Evolutionary conservation across 2,329 filamentous ascomycete species (phyloP), one percentile per base, ranked within the genome.

Genomic region (Botrytis porri): DNA sequence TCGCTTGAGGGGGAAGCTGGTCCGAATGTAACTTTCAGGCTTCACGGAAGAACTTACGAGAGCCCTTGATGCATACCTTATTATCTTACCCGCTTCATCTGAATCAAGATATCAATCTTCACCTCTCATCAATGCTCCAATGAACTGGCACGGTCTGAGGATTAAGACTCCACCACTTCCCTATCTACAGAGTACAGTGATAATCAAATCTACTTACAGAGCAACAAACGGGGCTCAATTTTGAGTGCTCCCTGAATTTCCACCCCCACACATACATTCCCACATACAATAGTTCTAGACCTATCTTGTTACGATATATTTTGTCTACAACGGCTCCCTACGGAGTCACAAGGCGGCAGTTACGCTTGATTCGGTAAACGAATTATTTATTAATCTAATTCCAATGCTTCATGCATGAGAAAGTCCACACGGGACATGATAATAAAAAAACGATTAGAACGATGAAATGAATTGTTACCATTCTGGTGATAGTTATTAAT

Each of bases 331-430:
- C 64, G 54, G 64, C 61, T 64, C 39, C 16, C 39, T 64, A 64
- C 39, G 29, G 39, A 54, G 64, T 67, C 41, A 67, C 64, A 67
- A 65, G 70, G 70, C 61, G 70, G 70, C 62, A 67, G 70, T 71
- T 67, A 71, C 61, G 61, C 70, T 67, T 71, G 61, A 57, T 71
- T 62, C 51, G 70, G 61, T 57, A 67, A 71, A 32, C 61, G 45
- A 45, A 29, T 66, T 37, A 54, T 54, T 67, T 20, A 54, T 71
- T 66, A 71, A 71, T 71, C 51, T 71, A 48, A 43, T 66, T 41
- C 43, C 25, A 37, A 60, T 67, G 45, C 37, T 66, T 71, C 29
- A 45, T 70, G 57, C 54, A 62, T 62, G 18, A 61, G 37, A 20
- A n/a, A 70, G 32, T 45, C 37, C 41, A 70, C 39, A 62, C 57